phyloP scores from a whole-genome alignment of 805 yeast species.

The Myxozyma nipponensis region DNA sequence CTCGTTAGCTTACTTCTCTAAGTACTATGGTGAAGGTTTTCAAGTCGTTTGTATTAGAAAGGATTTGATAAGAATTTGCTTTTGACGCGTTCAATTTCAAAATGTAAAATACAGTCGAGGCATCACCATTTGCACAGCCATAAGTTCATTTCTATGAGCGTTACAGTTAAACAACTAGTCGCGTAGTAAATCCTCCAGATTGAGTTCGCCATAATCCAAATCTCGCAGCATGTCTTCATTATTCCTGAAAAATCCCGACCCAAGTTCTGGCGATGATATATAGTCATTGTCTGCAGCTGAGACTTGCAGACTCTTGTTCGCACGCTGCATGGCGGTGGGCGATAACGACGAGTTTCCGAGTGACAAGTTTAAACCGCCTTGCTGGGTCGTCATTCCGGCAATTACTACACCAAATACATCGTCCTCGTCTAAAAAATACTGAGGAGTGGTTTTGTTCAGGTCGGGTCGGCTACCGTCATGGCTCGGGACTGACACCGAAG shows the following conservation, averaged over 20 bases:
- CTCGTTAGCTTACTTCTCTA: no score
- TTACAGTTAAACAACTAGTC: background rate
- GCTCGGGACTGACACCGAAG: conserved; percentile 25
- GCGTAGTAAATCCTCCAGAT: background rate
- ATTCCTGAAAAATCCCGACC: background rate
- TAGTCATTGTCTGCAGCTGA: background rate
- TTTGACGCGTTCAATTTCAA: no score
- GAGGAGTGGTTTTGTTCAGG: conserved; percentile 10
- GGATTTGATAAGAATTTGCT: no score
- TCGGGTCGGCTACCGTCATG: background rate
- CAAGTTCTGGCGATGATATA: background rate
- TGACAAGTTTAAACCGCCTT: background rate
- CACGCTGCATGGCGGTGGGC: background rate
- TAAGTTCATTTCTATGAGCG: no score
- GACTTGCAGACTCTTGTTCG: background rate
- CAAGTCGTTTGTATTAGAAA: no score
- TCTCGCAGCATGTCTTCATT: background rate
- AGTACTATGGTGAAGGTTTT: no score
- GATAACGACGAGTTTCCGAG: background rate
- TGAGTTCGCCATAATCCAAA: background rate
- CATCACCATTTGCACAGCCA: no score
- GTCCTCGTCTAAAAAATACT: conserved; percentile 27
- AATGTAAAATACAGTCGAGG: no score
- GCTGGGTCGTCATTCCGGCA: conserved; percentile 27
- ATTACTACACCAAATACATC: conserved; percentile 27